These are phyloP conservation scores for Centaurea solstitialis DNA, from an alignment of 129 eudicot species.

Conservation along the genomic window DNA sequence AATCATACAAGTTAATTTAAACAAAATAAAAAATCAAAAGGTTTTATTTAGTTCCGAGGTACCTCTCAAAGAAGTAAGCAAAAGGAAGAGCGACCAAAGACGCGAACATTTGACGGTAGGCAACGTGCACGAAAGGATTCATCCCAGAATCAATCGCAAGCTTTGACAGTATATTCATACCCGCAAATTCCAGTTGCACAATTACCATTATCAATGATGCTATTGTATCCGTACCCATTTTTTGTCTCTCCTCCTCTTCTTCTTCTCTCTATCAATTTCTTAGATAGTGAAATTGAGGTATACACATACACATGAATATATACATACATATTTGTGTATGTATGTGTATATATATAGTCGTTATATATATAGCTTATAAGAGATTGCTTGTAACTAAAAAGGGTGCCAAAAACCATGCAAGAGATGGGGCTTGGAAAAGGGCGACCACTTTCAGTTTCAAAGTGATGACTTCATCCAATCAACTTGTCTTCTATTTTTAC, in stretches of 20 bases:
- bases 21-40: background rate
- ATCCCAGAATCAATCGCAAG: slow-evolving; percentile 77
- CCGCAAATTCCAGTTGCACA: slow-evolving; percentile 65
- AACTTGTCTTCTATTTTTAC: background rate
- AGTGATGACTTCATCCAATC: background rate
- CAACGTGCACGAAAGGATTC: slow-evolving; percentile 70
- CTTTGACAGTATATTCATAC: slow-evolving; percentile 69
- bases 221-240: slow-evolving; percentile 35
- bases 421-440: background rate
- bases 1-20: background rate
- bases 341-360: background rate
- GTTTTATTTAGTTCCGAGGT: background rate
- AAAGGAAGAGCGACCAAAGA: slow-evolving; percentile 42
- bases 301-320: background rate
- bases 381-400: slow-evolving; percentile 5
- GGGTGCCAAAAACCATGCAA: slow-evolving; percentile 12
- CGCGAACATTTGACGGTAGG: slow-evolving; percentile 73
- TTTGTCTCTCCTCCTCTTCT: too few species aligned
- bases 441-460: slow-evolving; percentile 2
- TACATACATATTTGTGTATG: background rate
- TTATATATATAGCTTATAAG: too few species aligned
- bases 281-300: background rate
- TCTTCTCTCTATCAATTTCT: background rate
- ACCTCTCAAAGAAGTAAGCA: slow-evolving; percentile 81
- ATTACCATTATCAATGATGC: slow-evolving; percentile 56